Evolutionary conservation across 2,329 filamentous ascomycete genomes (phyloP).

Genomic region (Trichoderma aggressivum): DNA sequence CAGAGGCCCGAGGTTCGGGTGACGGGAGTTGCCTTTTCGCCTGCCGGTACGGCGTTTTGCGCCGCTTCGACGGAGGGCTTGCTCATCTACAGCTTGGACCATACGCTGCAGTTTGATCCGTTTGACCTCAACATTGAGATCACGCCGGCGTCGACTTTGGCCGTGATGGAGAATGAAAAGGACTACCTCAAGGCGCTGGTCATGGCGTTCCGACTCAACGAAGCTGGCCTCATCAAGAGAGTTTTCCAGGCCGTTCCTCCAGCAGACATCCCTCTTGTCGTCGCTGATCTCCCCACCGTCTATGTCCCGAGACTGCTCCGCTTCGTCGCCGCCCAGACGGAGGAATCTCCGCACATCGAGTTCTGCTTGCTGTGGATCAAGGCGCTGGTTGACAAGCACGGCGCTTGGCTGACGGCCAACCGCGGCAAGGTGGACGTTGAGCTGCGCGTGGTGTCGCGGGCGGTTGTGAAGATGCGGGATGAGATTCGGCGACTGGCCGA

Average conservation of each 20-base stretch:
- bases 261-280: slow-evolving; percentile 70
- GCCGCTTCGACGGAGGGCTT: slow-evolving; percentile 93
- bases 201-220: slow-evolving; percentile 96
- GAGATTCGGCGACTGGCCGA: slow-evolving; percentile 82
- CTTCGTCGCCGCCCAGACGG: slow-evolving; percentile 82
- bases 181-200: slow-evolving; percentile 90
- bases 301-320: slow-evolving; percentile 83
- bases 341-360: slow-evolving; percentile 89
- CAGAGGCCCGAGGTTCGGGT: slow-evolving; percentile 81
- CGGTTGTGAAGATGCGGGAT: slow-evolving; percentile 73
- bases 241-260: slow-evolving; percentile 83
- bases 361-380: slow-evolving; percentile 94
- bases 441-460: slow-evolving; percentile 76
- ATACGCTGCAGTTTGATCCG: slow-evolving; percentile 81
- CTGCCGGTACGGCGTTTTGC: slow-evolving; percentile 86
- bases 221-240: slow-evolving; percentile 72
- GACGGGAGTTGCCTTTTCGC: slow-evolving; percentile 79
- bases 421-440: slow-evolving; percentile 78
- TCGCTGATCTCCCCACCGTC: slow-evolving; percentile 74
- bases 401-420: slow-evolving; percentile 79
- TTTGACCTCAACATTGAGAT: slow-evolving; percentile 95
- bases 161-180: slow-evolving; percentile 61
- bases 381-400: slow-evolving; percentile 75
- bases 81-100: slow-evolving; percentile 88
- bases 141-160: slow-evolving; percentile 79